Evolutionary conservation across 805 yeast species (phyloP), one percentile per base, ranked within the genome.

Genomic region (Wickerhamiella cacticola): DNA sequence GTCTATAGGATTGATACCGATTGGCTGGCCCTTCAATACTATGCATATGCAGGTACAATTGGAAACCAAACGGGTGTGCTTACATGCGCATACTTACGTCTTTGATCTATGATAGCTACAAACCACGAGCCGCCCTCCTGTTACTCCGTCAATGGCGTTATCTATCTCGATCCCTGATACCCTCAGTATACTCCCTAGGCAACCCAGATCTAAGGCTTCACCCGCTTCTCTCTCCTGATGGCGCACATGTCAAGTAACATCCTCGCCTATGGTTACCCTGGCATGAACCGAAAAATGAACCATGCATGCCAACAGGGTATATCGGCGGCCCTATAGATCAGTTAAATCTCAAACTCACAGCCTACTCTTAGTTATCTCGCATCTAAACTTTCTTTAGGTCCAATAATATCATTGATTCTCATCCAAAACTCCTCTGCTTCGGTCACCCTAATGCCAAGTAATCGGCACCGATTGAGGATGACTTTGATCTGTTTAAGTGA

Each of bases 1-100:
- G n/a, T n/a, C n/a, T n/a, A n/a, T n/a, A n/a, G n/a, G n/a, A n/a
- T n/a, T n/a, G n/a, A 5, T 19, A 31, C 19, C 36, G 19, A 31
- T 31, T 12, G 36, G 36, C 19, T 31, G 36, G n/a, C n/a, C n/a
- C n/a, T n/a, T n/a, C n/a, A n/a, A 31, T 31, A 19, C 12, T 31
- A 31, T 31, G 36, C 36, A 31, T 31, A 31, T 31, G 36, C 36
- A 31, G 36, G 36, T 31, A 31, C 36, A 31, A 31, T 31, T 31
- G 36, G 21, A 15, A 31, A 12, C 36, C 19, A 15, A 31, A 15
- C 4, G 3, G 19, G 36, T 9, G n/a, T n/a, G n/a, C n/a, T n/a
- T n/a, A n/a, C n/a, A n/a, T n/a, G n/a, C n/a, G n/a, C n/a, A n/a
- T n/a, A n/a, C n/a, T n/a, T n/a, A n/a, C n/a, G n/a, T n/a, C n/a